Base-by-base conservation (phyloP, 257 asterid genomes). In the Linderniella brevidens region DNA sequence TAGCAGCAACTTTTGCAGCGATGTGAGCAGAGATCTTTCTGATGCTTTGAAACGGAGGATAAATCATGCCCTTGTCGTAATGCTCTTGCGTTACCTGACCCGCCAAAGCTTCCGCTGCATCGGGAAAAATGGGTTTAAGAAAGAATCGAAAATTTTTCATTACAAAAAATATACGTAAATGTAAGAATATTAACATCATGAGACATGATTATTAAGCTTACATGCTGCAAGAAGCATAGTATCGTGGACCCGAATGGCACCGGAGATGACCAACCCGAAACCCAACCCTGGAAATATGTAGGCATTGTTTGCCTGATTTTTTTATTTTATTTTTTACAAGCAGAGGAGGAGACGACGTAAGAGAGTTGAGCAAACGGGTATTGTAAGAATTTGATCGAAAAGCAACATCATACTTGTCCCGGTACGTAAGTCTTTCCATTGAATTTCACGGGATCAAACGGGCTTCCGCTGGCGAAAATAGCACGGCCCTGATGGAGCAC, bases 401-500 rank as follows among this genome's bases (percentile, higher is more conserved):
- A 25, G n/a, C n/a, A 25, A 6, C 32, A 6, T 2, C 32, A 6
- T 25, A 77, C 87, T 87, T 76, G 92, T 41, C 87, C 92, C 20
- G 92, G 82, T 47, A 71, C 65, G 29, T 58, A 80, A 16, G 52
- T 58, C 60, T 73, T 58, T 29, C 87, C 87, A 3, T 77, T 59
- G 35, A 64, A 69, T 53, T 80, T 81, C 5, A 76, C 69, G 13
- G 92, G 73, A 47, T 69, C 74, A 48, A 80, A 80, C 49, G 93
- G 93, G 49, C 93, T 77, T 64, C 93, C 93, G 55, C 92, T 80
- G 17, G 77, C 77, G 58, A 61, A 80, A 50, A 77, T 71, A 38
- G 84, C 81, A 16, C 80, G 76, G n/a, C 87, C 87, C 83, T 79
- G 74, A n/a, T n/a, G n/a, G n/a, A n/a, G n/a, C n/a, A n/a, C n/a